Base-by-base conservation (phyloP, 768 basidiomycete genomes). In the Mycena rosella region DNA sequence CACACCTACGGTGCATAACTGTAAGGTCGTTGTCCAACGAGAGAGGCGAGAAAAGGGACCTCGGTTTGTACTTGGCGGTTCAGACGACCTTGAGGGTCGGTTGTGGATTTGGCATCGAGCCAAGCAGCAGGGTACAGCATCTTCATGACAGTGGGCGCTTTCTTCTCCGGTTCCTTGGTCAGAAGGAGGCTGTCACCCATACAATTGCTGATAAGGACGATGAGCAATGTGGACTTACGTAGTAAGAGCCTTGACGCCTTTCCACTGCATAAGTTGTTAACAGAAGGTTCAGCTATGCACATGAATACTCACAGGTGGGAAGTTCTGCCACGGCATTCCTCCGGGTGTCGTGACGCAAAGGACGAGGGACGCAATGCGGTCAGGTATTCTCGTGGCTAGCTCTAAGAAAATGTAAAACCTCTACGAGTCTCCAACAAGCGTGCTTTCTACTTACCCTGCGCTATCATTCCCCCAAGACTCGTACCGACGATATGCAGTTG, bases 401-500 rank as follows among this genome's bases (percentile, higher is more conserved):
- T 95, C 94, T 94, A 18, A 0, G n/a, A 18, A 42, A 20, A 32
- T n/a, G n/a, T n/a, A n/a, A n/a, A n/a, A n/a, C n/a, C n/a, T n/a
- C n/a, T 40, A 42, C 53, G 47, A 30, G 54, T 54, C 14, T 40
- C 17, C 10, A 40, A 18, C 38, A 18, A 15, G 17, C 17, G 10
- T 7, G 17, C 14, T 40, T 40, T 34, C 13, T 34, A n/a, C 5
- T 30, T 65, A 91, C 91, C 90, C 78, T 92, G 91, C 0, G 92
- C 88, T 58, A 93, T 92, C 94, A 94, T 95, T 6, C 94, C 94
- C 3, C 94, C 94, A 9, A 96, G 77, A 47, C 92, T 93, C 26
- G 87, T 78, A 8, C 94, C 91, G n/a, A 95, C 89, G 32, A 95
- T 77, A 73, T 95, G 89, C 10, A 95, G 56, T 55, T 86, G 84